Conservation (phyloP, 2,329 filamentous ascomycete species). For the Aspergillus pseudonomiae region DNA sequence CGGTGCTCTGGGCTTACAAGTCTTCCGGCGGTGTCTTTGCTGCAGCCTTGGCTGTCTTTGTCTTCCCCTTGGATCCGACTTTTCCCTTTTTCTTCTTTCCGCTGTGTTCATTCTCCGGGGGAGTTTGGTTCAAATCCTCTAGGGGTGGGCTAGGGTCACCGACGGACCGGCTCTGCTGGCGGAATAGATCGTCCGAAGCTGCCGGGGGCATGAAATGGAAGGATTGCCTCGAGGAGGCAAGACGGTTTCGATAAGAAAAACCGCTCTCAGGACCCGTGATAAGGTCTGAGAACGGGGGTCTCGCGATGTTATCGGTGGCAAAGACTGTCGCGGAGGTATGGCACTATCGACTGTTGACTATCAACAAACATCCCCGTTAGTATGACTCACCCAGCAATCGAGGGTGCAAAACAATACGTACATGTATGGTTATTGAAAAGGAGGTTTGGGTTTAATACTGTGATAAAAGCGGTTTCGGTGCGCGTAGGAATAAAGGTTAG, state of each 20-base stretch:
- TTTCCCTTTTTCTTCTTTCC: constrained; percentile 46
- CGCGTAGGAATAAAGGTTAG: neutral
- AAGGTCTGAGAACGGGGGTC: constrained; percentile 39
- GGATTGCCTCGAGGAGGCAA: constrained; percentile 35
- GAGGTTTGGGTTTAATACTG: neutral
- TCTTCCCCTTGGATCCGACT: constrained; percentile 40
- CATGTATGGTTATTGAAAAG: neutral
- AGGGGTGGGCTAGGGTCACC: constrained; percentile 34
- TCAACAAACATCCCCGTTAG: constrained; percentile 18
- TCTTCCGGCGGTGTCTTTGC: constrained; percentile 38
- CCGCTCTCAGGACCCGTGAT: constrained; percentile 36
- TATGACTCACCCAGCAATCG: constrained; percentile 15
- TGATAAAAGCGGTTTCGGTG: neutral
- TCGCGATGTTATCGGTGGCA: constrained; percentile 10
- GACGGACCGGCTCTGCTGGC: constrained; percentile 40
- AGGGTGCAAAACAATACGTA: neutral
- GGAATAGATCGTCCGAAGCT: constrained; percentile 42
- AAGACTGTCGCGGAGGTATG: constrained; percentile 8
- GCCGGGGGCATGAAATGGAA: constrained; percentile 48
- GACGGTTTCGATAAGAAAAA: constrained; percentile 13
- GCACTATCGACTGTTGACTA: constrained; percentile 1
- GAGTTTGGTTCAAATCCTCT: constrained; percentile 30
- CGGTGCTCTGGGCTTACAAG: constrained; percentile 33
- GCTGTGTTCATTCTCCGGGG: constrained; percentile 36
- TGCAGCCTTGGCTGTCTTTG: constrained; percentile 37